Evolutionary conservation across 2,329 filamentous ascomycete species (phyloP).

Genomic region (Calonectria henricotiae): DNA sequence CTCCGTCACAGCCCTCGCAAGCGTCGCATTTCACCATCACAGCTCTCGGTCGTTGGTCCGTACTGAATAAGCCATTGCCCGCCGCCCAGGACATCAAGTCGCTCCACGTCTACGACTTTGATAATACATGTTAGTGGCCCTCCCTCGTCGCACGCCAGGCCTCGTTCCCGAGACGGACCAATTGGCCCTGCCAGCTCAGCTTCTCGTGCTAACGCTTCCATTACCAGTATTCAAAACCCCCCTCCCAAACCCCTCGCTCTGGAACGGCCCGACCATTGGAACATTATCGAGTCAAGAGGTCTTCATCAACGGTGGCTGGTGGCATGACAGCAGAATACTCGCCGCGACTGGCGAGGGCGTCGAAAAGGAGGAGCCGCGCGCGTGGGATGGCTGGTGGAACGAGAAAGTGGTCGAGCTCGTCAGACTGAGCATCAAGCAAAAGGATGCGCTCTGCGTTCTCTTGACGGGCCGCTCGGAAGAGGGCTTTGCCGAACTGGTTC

Average conservation of each 20-base stretch:
- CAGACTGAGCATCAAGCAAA: constrained; percentile 84
- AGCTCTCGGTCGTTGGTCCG: constrained; percentile 87
- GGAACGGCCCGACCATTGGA: constrained; percentile 85
- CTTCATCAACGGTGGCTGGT: constrained; percentile 93
- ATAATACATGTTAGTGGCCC: constrained; percentile 84
- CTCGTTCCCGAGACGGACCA: not conserved
- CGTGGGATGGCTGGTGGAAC: constrained; percentile 97
- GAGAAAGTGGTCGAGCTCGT: constrained; percentile 89
- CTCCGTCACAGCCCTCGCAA: constrained; percentile 7
- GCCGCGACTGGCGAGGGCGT: constrained; percentile 87
- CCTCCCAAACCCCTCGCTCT: constrained; percentile 89
- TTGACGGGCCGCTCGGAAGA: constrained; percentile 89
- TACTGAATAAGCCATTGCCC: constrained; percentile 82
- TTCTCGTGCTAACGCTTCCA: constrained; percentile 2
- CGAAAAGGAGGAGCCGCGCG: constrained; percentile 85
- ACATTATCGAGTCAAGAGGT: constrained; percentile 82
- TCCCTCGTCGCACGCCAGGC: not conserved
- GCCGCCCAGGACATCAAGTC: constrained; percentile 80
- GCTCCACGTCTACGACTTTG: constrained; percentile 97
- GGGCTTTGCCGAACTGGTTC: constrained; percentile 84
- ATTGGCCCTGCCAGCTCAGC: not conserved
- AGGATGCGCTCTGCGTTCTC: constrained; percentile 87
- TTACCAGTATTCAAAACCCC: constrained; percentile 88
- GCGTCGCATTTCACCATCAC: constrained; percentile 74
- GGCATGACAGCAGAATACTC: constrained; percentile 93